phyloP scores from a whole-genome alignment of 2,329 filamentous ascomycete genomes.

The Biscogniauxia marginata region DNA sequence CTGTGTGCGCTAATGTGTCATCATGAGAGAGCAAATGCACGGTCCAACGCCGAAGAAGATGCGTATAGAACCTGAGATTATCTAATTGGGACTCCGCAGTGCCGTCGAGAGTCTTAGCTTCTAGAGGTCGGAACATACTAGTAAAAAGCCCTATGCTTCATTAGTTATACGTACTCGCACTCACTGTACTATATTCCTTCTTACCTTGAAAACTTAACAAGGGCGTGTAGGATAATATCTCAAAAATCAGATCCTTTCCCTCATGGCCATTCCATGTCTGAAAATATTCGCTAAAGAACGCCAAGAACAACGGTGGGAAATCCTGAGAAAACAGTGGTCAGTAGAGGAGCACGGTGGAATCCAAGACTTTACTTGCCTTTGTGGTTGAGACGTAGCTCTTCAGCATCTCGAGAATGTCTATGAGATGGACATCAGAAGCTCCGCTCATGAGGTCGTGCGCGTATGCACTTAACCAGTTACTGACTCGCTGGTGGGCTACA shows the following conservation, averaged over 20 bases:
- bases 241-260: constrained; percentile 53
- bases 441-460: constrained; percentile 55
- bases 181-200: constrained; percentile 3
- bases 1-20: constrained; percentile 35
- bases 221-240: constrained; percentile 55
- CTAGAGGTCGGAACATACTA: constrained; percentile 50
- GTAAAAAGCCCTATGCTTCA: constrained; percentile 47
- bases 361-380: constrained; percentile 44
- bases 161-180: constrained; percentile 22
- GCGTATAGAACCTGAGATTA: constrained; percentile 66
- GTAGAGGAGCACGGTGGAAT: constrained; percentile 1
- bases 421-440: constrained; percentile 48
- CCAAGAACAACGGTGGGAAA: constrained; percentile 48
- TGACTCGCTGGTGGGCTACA: constrained; percentile 50
- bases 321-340: constrained; percentile 33
- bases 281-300: constrained; percentile 54
- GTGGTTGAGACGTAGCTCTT: constrained; percentile 54
- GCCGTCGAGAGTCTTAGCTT: constrained; percentile 50
- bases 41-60: constrained; percentile 62
- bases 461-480: constrained; percentile 58
- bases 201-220: constrained; percentile 57
- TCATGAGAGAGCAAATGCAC: constrained; percentile 42
- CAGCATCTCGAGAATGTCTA: constrained; percentile 55
- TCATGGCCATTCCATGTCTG: constrained; percentile 61
- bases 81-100: constrained; percentile 52